These are phyloP conservation scores for Noccaea caerulescens DNA, from an alignment of 345 rosid genomes.

Conservation along the genomic window DNA sequence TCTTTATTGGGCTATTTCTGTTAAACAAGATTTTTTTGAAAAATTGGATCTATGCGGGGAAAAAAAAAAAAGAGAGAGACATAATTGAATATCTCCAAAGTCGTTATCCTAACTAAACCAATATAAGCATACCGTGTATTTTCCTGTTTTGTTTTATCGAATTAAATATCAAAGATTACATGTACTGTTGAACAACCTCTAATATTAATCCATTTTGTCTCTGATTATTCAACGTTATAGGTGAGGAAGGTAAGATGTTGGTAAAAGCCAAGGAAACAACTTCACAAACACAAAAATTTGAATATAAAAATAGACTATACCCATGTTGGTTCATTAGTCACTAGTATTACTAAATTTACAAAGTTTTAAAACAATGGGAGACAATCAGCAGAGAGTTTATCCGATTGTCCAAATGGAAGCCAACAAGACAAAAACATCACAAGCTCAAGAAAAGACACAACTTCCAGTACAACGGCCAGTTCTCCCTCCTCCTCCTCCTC, in stretches of 20 bases:
- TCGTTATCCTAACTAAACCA: slow-evolving; percentile 27
- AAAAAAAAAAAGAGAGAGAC: no score
- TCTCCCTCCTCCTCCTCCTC: slow-evolving; percentile 23
- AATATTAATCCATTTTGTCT: neutral
- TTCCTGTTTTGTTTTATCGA: slow-evolving; percentile 11
- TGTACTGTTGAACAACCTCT: slow-evolving; percentile 57
- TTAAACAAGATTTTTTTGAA: no score
- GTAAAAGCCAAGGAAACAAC: slow-evolving; percentile 17
- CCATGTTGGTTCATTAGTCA: slow-evolving; percentile 6
- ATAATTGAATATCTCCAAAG: neutral
- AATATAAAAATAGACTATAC: slow-evolving; percentile 18
- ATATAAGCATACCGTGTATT: slow-evolving; percentile 12
- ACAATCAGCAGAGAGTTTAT: slow-evolving; percentile 54
- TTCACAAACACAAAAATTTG: slow-evolving; percentile 2
- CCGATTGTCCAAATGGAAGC: slow-evolving; percentile 50
- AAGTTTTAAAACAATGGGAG: slow-evolving; percentile 45
- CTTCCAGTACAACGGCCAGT: slow-evolving; percentile 35
- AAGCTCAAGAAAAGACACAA: slow-evolving; percentile 35
- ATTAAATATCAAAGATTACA: slow-evolving; percentile 17
- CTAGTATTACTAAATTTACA: neutral
- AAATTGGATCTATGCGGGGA: no score
- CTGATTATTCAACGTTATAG: slow-evolving; percentile 45
- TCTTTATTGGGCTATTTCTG: neutral
- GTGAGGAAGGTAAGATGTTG: slow-evolving; percentile 57
- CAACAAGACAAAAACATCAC: slow-evolving; percentile 37